Percentiles rank a stretch among this genome's conserved stretches.
Conservation (phyloP, 2,329 filamentous ascomycete species). For the Talaromyces sp. region DNA sequence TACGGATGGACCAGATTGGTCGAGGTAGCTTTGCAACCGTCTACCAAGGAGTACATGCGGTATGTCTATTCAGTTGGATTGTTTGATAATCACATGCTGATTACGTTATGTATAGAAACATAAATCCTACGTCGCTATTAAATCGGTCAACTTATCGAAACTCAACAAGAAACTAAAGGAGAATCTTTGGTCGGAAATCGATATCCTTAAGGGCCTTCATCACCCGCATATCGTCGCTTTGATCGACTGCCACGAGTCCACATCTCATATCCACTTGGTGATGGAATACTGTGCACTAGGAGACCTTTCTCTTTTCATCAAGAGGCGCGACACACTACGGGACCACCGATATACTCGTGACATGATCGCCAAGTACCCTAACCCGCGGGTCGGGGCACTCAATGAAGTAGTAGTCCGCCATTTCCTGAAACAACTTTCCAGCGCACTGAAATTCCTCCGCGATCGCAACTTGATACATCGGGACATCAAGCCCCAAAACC, state of each 20-base stretch:
- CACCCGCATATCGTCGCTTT: constrained; percentile 97
- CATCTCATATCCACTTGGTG: constrained; percentile 86
- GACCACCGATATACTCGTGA: constrained; percentile 79
- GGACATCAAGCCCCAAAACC: constrained; percentile 95
- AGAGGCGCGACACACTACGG: constrained; percentile 78
- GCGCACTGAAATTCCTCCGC: constrained; percentile 84
- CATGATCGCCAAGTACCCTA: constrained; percentile 92
- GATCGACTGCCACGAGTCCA: constrained; percentile 86
- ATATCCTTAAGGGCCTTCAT: constrained; percentile 87
- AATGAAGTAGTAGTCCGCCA: constrained; percentile 96
- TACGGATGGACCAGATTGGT: constrained; percentile 83
- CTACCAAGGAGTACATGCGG: constrained; percentile 80
- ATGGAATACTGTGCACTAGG: constrained; percentile 99
- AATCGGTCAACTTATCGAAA: constrained; percentile 86
- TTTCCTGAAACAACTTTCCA: constrained; percentile 91
- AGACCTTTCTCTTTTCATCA: constrained; percentile 92
- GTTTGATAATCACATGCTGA: background rate
- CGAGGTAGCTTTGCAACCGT: constrained; percentile 98
- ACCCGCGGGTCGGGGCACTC: constrained; percentile 75
- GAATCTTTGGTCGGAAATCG: constrained; percentile 91
- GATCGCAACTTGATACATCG: constrained; percentile 86
- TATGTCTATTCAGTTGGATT: constrained; percentile 45
- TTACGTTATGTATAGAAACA: constrained; percentile 57
- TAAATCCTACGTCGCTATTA: constrained; percentile 85
- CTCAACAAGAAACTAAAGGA: constrained; percentile 95